These are phyloP conservation scores for Poteriospumella lacustris DNA, from an alignment of 108 stramenopile species.

Conservation along the genomic window DNA sequence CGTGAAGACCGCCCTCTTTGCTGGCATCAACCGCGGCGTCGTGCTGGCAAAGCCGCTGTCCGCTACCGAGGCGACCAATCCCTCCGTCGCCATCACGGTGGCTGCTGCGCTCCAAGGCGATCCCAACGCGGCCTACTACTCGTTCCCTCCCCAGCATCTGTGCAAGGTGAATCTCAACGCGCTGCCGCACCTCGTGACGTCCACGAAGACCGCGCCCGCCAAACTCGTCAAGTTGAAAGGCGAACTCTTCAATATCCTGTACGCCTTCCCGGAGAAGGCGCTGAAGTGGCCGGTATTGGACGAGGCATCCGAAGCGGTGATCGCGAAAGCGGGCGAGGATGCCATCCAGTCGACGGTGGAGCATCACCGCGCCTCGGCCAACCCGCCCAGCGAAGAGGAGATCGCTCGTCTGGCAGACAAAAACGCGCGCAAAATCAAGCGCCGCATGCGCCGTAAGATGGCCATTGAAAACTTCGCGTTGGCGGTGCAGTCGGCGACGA, in stretches of 20 bases:
- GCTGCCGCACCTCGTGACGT: neutral
- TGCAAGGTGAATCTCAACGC: no score
- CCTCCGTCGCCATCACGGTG: no score
- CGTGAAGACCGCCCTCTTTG: no score
- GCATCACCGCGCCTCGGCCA: neutral
- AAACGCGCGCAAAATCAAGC: neutral
- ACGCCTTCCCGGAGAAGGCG: neutral
- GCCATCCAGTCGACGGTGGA: neutral
- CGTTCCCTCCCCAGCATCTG: no score
- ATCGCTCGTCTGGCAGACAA: neutral
- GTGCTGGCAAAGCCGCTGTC: no score
- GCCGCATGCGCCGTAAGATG: neutral
- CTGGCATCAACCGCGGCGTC: no score
- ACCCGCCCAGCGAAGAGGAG: neutral
- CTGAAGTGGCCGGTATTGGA: neutral
- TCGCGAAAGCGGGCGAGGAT: neutral
- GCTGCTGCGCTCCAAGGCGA: no score
- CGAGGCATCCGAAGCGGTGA: neutral
- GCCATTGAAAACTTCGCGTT: neutral
- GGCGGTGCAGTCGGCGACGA: neutral
- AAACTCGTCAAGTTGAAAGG: conserved; percentile 1
- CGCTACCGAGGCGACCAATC: no score
- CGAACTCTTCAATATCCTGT: conserved; percentile 11
- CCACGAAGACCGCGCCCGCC: neutral
- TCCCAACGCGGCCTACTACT: no score